Evolutionary conservation across 176 grass and related monocot genomes (phyloP), one percentile per base, ranked within the genome.

Genomic region (Olyra latifolia): DNA sequence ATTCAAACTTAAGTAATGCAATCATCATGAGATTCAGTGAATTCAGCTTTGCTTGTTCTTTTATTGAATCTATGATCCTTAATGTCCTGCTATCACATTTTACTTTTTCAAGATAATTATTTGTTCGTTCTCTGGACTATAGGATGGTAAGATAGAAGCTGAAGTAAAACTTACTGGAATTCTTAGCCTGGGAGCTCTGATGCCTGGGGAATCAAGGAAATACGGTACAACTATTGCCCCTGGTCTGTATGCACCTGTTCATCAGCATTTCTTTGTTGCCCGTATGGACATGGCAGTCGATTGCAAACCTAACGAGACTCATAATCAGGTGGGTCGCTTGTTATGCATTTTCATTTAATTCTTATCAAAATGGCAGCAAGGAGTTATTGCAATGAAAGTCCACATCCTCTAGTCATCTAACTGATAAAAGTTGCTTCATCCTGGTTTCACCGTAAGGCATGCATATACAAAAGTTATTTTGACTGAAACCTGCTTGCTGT

Each of bases 141-240:
- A 99, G 97, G 97, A 99, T 90, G 97, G 97, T 12, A 99, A 96
- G 89, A 96, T 99, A 90, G 97, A 99, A 86, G 79, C 97, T 39
- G 97, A 99, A 95, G 89, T 99, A 62, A 99, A 99, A 71, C 89
- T 99, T 53, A 99, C 97, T 56, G 97, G 97, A 74, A 96, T 99
- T 88, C 93, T 99, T 30, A 99, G 97, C 54, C 84, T 99, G 85
- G 97, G 97, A 87, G 93, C 97, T 76, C 76, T 99, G 70, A 91
- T 91, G 91, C 97, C 97, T 49, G 97, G 97, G 45, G 93, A 96
- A 88, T 88, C 88, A 66, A 90, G 93, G 65, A 99, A 96, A 93
- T 99, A 91, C 80, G 97, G 97, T 69, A 99, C 97, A 49, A 99
- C 93, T 20, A 99, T 99, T 89, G 93, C 97, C 72, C 97, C 97